Evolutionary conservation across 306 rosid genomes (phyloP), one percentile per base, ranked within the genome.

Genomic region (Cicer bijugum): DNA sequence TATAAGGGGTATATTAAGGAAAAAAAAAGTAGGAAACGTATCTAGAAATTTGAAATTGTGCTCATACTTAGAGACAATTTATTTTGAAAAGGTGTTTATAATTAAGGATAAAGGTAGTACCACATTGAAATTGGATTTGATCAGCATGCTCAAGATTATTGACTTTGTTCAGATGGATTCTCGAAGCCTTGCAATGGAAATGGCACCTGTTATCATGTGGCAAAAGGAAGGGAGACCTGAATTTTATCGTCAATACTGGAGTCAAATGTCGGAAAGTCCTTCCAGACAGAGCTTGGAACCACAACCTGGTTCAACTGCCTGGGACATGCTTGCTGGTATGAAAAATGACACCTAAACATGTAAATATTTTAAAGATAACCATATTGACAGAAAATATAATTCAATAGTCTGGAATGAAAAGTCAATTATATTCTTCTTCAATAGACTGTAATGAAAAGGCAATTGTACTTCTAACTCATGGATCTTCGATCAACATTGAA

Each of bases 131-230:
- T 37, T 72, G 42, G 75, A 53, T 72, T 76, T 77, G 70, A 72
- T 78, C 59, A 69, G 71, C 38, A 8, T 79, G 59, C 80, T 77
- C 61, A 69, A 48, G 15, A 66, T 80, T 72, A n/a, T 72, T 86
- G 16, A 68, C 75, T 67, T 40, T 58, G 20, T 68, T 67, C 88
- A 94, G 99, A 91, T 94, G 99, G 94, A 90, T 77, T 69, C 87
- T 57, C 89, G 81, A 57, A 81, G 85, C 81, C 96, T 94, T 67
- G 95, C 99, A 46, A 85, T 86, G 95, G 99, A 94, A 84, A 87
- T 94, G 89, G 86, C 96, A 71, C 97, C 96, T 33, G 81, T 91
- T 75, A 85, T 94, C 57, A 88, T 91, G 87, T 95, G 99, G 99
- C 88, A 84, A 75, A 77, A 69, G 48, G 99, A 79, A 14, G 69